Evolutionary conservation across 2,329 filamentous ascomycete species (phyloP).

Genomic region (Alternaria novae-zelandiae): DNA sequence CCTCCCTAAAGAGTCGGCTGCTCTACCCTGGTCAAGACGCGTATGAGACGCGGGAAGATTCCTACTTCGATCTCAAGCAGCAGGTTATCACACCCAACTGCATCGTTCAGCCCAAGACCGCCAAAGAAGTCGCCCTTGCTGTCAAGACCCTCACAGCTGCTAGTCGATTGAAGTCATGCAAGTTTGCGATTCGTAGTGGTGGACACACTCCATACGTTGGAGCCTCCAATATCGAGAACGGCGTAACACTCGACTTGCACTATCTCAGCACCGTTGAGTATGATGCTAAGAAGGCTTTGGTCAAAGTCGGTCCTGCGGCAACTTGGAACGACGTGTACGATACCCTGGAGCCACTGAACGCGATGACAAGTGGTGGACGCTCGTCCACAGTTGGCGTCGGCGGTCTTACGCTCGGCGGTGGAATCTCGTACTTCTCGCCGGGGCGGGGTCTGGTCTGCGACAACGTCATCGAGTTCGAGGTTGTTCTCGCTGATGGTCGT

Average conservation of each 20-base stretch:
- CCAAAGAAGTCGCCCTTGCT: conserved; percentile 22
- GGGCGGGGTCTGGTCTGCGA: conserved; percentile 40
- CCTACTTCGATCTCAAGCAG: conserved; percentile 31
- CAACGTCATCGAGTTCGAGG: conserved; percentile 39
- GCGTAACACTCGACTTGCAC: conserved; percentile 36
- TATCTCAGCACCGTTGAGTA: conserved; percentile 27
- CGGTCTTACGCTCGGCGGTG: conserved; percentile 35
- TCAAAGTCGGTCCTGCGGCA: conserved; percentile 31
- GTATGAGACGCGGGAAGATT: conserved; percentile 19
- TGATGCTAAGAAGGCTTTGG: conserved; percentile 18
- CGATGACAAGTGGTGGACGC: conserved; percentile 33
- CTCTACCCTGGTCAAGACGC: conserved; percentile 21
- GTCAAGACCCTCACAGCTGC: conserved; percentile 21
- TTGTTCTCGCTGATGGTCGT: conserved; percentile 42
- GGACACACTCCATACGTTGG: conserved; percentile 34
- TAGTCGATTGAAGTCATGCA: conserved; percentile 12
- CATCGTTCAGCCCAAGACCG: conserved; percentile 28
- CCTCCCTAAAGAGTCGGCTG: conserved; percentile 12
- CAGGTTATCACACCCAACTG: conserved; percentile 29
- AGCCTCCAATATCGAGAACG: conserved; percentile 35
- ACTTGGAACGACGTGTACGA: conserved; percentile 35
- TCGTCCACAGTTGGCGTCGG: conserved; percentile 32
- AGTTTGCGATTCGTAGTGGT: conserved; percentile 33
- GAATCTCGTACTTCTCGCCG: conserved; percentile 38
- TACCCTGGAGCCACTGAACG: conserved; percentile 28